Conservation (phyloP, 257 asterid genomes). For the Lithospermum erythrorhizon region DNA sequence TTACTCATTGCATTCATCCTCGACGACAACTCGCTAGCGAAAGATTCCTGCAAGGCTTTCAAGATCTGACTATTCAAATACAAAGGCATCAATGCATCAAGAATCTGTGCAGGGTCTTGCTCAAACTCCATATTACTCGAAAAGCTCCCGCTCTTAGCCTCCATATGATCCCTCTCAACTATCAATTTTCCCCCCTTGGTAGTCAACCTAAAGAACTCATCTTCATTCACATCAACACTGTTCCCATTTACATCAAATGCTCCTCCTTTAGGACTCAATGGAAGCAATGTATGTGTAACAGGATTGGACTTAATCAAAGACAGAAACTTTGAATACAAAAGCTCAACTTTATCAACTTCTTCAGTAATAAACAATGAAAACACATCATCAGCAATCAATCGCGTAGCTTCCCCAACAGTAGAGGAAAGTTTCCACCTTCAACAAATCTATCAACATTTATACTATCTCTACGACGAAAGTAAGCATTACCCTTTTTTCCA, state of each 20-base stretch:
- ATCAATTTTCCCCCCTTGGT: constrained; percentile 51
- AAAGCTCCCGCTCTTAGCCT: constrained; percentile 10
- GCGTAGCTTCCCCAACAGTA: constrained; percentile 60
- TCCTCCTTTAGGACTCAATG: constrained; percentile 40
- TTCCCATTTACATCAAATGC: constrained; percentile 42
- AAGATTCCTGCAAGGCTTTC: constrained; percentile 77
- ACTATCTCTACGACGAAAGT: constrained; percentile 27
- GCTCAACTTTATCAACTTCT: constrained; percentile 78
- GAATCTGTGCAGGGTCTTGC: constrained; percentile 81
- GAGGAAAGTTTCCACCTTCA: constrained; percentile 48
- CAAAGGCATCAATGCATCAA: constrained; percentile 75
- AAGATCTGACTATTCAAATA: constrained; percentile 69
- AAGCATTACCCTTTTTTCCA: constrained; percentile 55
- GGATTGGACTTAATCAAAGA: constrained; percentile 63
- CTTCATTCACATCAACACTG: constrained; percentile 39
- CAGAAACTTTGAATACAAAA: constrained; percentile 55
- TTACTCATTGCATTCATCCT: constrained; percentile 74
- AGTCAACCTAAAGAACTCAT: constrained; percentile 58
- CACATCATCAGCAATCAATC: constrained; percentile 59
- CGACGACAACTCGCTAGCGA: constrained; percentile 61
- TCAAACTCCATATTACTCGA: constrained; percentile 45
- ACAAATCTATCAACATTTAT: constrained; percentile 37
- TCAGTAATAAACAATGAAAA: constrained; percentile 52
- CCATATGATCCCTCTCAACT: constrained; percentile 45
- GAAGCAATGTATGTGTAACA: constrained; percentile 49